Conservation (phyloP, 1,139 yeast genomes). For the Nadsonia commutata region DNA sequence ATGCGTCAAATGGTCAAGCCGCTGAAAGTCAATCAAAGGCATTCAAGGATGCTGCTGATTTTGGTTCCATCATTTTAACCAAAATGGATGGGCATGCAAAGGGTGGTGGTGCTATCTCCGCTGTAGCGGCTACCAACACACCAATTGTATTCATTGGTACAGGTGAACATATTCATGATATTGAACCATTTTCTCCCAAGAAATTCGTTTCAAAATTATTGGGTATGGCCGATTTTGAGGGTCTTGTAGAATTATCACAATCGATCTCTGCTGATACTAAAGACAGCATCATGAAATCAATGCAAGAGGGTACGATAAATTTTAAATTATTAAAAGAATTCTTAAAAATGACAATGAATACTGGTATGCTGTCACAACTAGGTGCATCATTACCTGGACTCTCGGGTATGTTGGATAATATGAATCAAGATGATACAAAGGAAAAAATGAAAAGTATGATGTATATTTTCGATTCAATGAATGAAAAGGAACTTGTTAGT, state of each 20-base stretch:
- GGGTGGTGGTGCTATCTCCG: conserved; percentile 99
- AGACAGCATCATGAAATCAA: conserved; percentile 71
- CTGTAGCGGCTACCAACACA: conserved; percentile 92
- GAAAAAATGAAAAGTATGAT: conserved; percentile 76
- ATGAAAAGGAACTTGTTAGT: conserved; percentile 75
- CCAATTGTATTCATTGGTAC: conserved; percentile 97
- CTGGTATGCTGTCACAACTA: conserved; percentile 90
- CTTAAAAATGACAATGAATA: conserved; percentile 85
- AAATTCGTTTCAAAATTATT: conserved; percentile 77
- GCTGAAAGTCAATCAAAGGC: conserved; percentile 93
- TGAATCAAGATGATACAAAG: conserved; percentile 75
- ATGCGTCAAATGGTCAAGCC: conserved; percentile 96
- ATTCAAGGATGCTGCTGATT: conserved; percentile 81
- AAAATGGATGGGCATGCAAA: conserved; percentile 98
- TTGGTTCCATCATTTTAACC: conserved; percentile 89
- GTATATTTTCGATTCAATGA: conserved; percentile 92
- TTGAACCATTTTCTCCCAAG: conserved; percentile 82
- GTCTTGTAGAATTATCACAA: conserved; percentile 86
- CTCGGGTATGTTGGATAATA: conserved; percentile 68
- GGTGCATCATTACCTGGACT: conserved; percentile 92
- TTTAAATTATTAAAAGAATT: conserved; percentile 85
- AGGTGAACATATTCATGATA: conserved; percentile 91
- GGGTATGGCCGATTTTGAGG: conserved; percentile 93
- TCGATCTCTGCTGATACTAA: conserved; percentile 80
- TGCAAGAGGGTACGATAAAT: conserved; percentile 91